Evolutionary conservation across 208 protist genomes (phyloP), one percentile per base, ranked within the genome.

Genomic region (Trypanosomatidae sp.): DNA sequence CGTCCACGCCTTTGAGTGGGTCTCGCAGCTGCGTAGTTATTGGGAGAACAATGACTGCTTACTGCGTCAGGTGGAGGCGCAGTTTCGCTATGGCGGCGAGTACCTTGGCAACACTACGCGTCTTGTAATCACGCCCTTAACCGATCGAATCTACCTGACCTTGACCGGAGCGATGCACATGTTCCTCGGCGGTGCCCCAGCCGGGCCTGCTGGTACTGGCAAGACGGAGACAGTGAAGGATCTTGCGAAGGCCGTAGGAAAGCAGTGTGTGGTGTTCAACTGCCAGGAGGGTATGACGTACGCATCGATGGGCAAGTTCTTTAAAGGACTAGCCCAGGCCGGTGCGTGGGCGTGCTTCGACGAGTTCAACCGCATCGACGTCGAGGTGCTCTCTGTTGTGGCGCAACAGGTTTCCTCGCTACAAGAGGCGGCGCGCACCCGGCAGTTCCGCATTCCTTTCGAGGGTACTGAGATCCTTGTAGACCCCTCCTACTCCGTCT

Each of bases 311-410:
- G 96, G 94, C 43, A 99, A 99, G 80, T 98, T 99, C 90, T 99
- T 99, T 85, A 99, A 99, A 72, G 97, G 97, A 2, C 90, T 99
- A 13, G 98, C 97, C 8, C 95, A 97, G 74, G 88, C 94, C 28
- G 98, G 98, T 66, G 98, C 98, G 49, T 99, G 97, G 97, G 92
- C 97, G 25, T 99, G 98, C 83, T 99, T 99, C 80, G 98, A 99
- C 80, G 98, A 99, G 88, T 99, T 99, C 93, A 99, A 99, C 86
- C 93, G 98, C 72, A 99, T 99, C 85, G 96, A 99, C 69, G 95
- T 99, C 22, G 97, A 99, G 83, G 96, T 99, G 79, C 89, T 99
- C 10, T 99, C 97, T 43, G 98, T 99, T 41, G 94, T 99, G 65
- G 97, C 98, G 33, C 94, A 98, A 85, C 98, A 99, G 83, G 94